phyloP scores from a whole-genome alignment of 805 yeast species.

The Jamesozyma rosinii region DNA sequence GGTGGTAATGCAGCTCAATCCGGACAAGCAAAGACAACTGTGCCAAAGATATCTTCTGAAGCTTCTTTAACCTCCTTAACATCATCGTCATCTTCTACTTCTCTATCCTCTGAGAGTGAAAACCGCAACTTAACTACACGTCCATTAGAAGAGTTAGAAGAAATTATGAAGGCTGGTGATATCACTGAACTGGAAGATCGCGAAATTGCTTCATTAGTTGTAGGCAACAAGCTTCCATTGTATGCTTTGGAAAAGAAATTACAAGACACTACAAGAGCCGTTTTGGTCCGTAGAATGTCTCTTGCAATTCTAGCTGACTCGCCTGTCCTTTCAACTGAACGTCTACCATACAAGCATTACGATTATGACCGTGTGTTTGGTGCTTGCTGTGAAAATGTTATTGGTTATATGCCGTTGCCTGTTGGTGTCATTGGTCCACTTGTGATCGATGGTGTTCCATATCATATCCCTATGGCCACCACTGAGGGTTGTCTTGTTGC shows the following conservation, averaged over 20 bases:
- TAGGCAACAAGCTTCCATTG: slow-evolving; percentile 72
- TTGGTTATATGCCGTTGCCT: slow-evolving; percentile 93
- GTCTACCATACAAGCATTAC: slow-evolving; percentile 72
- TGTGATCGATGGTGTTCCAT: slow-evolving; percentile 77
- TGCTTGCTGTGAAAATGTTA: slow-evolving; percentile 97
- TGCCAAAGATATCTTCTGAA: not conserved
- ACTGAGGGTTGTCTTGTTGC: slow-evolving; percentile 99
- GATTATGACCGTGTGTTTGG: slow-evolving; percentile 96
- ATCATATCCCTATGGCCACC: slow-evolving; percentile 96
- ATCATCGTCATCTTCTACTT: not conserved
- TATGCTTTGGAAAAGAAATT: slow-evolving; percentile 92
- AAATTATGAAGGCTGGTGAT: slow-evolving; percentile 60
- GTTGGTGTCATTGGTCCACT: slow-evolving; percentile 98
- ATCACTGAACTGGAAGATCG: slow-evolving; percentile 56
- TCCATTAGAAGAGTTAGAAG: slow-evolving; percentile 20
- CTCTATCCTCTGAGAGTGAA: slow-evolving; percentile 10
- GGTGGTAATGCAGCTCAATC: not conserved
- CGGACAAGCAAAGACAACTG: not conserved
- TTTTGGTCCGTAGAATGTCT: slow-evolving; percentile 84
- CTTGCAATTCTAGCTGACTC: slow-evolving; percentile 76
- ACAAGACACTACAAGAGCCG: slow-evolving; percentile 86
- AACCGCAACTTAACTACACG: slow-evolving; percentile 13
- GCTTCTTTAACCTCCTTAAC: slow-evolving; percentile 1
- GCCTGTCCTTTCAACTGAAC: slow-evolving; percentile 60
- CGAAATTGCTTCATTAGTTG: slow-evolving; percentile 65